These are phyloP conservation scores for Sphenostylis stenocarpa DNA, from an alignment of 306 rosid genomes.

Conservation along the genomic window DNA sequence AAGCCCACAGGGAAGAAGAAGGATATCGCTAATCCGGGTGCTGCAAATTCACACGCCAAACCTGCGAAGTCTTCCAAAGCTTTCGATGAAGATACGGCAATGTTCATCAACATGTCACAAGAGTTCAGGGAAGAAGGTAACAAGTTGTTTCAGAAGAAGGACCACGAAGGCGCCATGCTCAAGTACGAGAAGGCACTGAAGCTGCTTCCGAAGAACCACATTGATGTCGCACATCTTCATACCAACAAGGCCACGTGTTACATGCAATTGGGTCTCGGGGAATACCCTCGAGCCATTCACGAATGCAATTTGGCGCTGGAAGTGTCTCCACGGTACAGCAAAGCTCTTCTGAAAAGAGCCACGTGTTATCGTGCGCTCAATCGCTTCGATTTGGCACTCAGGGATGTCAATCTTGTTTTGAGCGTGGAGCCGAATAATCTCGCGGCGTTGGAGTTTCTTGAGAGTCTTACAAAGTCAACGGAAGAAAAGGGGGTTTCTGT, in stretches of 20 bases:
- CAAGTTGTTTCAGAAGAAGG: conserved; percentile 14
- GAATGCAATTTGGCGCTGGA: neutral
- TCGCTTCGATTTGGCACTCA: conserved; percentile 1
- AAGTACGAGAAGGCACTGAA: conserved; percentile 12
- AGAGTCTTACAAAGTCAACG: neutral
- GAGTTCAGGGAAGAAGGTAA: conserved; percentile 13
- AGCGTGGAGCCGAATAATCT: neutral
- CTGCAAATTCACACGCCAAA: neutral
- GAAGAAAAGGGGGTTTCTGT: neutral
- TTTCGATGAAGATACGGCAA: conserved; percentile 1
- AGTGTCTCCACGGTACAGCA: neutral
- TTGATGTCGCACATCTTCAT: conserved; percentile 11
- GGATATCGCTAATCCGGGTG: neutral
- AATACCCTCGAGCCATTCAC: conserved; percentile 14
- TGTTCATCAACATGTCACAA: conserved; percentile 15
- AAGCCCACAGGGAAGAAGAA: conserved; percentile 21
- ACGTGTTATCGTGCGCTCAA: conserved; percentile 13
- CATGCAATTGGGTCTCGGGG: conserved; percentile 12
- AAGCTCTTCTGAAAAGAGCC: conserved; percentile 3
- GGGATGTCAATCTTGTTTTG: neutral
- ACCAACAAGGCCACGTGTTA: conserved; percentile 9
- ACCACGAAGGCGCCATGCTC: conserved; percentile 14
- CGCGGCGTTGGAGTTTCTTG: neutral
- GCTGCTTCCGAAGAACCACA: conserved; percentile 1
- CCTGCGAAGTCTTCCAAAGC: neutral